Evolutionary conservation across 257 asterid species (phyloP).

Genomic region (Nicotiana undulata): DNA sequence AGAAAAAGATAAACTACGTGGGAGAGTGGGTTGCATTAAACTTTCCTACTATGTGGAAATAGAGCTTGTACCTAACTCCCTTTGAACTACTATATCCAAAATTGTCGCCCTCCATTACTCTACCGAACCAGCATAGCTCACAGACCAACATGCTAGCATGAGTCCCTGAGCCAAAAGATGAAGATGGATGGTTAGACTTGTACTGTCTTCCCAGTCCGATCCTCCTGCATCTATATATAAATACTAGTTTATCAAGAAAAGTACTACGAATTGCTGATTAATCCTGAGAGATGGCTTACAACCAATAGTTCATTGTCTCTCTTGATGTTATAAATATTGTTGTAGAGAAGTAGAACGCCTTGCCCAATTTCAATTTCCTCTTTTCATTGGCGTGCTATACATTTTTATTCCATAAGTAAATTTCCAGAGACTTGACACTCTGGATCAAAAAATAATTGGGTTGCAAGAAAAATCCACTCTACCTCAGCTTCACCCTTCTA

Average conservation of each 20-base stretch:
- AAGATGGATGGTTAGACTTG: neutral
- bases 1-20: too few relatives aligned
- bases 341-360: neutral
- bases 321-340: neutral
- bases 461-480: conserved; percentile 14
- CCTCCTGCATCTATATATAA: neutral
- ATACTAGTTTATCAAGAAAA: neutral
- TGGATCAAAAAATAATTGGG: conserved; percentile 6
- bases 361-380: neutral
- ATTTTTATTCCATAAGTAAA: neutral
- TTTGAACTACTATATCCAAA: neutral
- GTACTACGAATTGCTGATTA: neutral
- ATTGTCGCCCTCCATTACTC: neutral
- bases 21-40: too few relatives aligned
- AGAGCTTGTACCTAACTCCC: neutral
- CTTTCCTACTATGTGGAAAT: too few relatives aligned
- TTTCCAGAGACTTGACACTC: neutral
- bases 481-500: conserved; percentile 27
- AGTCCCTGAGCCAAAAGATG: neutral
- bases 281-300: neutral
- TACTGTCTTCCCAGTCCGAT: too few relatives aligned
- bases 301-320: neutral
- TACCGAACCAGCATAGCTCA: neutral
- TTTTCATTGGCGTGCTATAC: neutral
- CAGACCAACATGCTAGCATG: neutral